These are phyloP conservation scores for Curvularia sp. DNA, from an alignment of 2,329 filamentous ascomycete species.

Conservation along the genomic window DNA sequence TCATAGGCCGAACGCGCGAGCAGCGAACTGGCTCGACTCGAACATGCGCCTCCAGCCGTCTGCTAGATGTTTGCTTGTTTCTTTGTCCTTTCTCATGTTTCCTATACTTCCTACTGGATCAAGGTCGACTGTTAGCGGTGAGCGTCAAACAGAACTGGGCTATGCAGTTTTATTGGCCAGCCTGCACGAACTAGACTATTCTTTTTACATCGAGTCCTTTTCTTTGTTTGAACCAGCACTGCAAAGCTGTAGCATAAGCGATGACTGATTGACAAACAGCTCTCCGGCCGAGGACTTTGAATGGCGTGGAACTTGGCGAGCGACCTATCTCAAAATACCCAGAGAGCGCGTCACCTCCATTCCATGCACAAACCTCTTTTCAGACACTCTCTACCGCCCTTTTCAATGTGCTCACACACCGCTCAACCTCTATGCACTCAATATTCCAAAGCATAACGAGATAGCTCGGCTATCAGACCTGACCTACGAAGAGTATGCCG, in stretches of 20 bases:
- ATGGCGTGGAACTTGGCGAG: constrained; percentile 87
- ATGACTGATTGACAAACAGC: constrained; percentile 40
- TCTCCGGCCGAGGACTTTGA: constrained; percentile 57
- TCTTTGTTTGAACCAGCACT: neutral
- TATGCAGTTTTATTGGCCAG: neutral
- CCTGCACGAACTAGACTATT: neutral
- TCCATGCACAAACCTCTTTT: constrained; percentile 81
- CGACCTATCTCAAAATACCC: constrained; percentile 72
- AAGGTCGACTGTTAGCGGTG: neutral
- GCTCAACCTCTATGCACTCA: constrained; percentile 69
- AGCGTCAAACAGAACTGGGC: neutral
- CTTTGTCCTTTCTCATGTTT: neutral
- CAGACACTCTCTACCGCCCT: constrained; percentile 86
- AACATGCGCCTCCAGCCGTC: neutral
- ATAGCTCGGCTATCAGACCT: constrained; percentile 75
- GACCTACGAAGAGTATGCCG: constrained; percentile 74
- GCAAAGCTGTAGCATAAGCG: neutral
- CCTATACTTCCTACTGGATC: neutral
- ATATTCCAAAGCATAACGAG: constrained; percentile 75
- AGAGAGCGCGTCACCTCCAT: constrained; percentile 63
- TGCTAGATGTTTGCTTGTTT: neutral
- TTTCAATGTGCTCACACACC: constrained; percentile 85
- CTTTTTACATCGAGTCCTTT: neutral
- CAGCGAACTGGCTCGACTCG: neutral
- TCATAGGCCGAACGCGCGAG: neutral